Evolutionary conservation across 148 eudicot genomes (phyloP), one percentile per base, ranked within the genome.

Genomic region (Agrostemma githago): DNA sequence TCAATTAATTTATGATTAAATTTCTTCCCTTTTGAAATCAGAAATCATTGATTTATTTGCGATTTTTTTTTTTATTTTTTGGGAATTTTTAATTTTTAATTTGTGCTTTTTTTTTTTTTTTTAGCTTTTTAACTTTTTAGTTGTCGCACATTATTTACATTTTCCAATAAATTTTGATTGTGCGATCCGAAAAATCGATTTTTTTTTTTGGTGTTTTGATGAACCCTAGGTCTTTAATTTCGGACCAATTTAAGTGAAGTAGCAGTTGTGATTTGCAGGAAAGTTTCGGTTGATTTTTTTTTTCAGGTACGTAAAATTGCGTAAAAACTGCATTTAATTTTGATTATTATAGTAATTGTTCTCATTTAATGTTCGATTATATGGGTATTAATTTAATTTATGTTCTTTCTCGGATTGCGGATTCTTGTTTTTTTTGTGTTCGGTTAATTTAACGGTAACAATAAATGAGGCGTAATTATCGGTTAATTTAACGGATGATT

Each of bases 121-220:
- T 26, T 26, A 26, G 34, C 34, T 26, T 26, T 26, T 26, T 26
- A 26, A 34, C 40, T 71, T 71, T n/a, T 71, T 7, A 5, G 57
- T 71, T 44, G 40, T 54, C 38, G 53, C 11, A 54, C 61, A 46
- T 63, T 61, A 46, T 63, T 62, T 37, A 39, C 8, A 17, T 60
- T 26, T 6, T 70, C 37, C 26, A 1, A 2, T 40, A 4, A 46
- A 2, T 14, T 37, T 59, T 61, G 1, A 26, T 74, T 64, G 74
- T 63, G 71, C 58, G 71, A 70, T 75, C 72, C 61, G 70, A 56
- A 53, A 68, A 15, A 17, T 79, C 43, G 56, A 63, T 70, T 74
- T 51, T 54, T 59, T 59, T 41, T 39, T 68, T 72, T 78, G 60
- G 43, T 38, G 44, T 5, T 57, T 69, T 74, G 54, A 15, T 54